A percentile compares a stretch with the other conserved stretches of the same genome.
These are phyloP conservation scores for Russula lepida DNA, from an alignment of 768 basidiomycete genomes.

Conservation along the genomic window DNA sequence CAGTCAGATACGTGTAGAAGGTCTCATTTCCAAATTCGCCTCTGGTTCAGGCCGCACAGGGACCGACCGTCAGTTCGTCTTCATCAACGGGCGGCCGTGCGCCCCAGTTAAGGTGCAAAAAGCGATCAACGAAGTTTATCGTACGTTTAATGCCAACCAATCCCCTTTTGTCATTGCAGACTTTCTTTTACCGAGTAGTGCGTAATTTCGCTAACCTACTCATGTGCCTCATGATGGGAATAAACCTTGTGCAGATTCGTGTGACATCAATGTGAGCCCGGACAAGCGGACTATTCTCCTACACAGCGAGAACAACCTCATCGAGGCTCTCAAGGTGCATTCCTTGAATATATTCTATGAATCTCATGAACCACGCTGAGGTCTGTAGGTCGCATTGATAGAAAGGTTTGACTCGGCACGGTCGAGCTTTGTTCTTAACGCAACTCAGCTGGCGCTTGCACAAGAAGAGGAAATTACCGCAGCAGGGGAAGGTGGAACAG, in stretches of 20 bases:
- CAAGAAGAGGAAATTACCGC: background rate
- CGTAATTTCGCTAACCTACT: conserved; percentile 21
- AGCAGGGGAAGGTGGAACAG: background rate
- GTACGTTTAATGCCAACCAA: conserved; percentile 68
- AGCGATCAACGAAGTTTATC: conserved; percentile 88
- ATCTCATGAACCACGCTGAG: background rate
- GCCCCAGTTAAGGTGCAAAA: conserved; percentile 74
- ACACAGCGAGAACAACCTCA: conserved; percentile 75
- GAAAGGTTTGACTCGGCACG: conserved; percentile 13
- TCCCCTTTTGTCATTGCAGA: conserved; percentile 78
- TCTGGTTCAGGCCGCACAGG: conserved; percentile 68
- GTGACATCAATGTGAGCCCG: conserved; percentile 92
- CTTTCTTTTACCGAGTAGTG: conserved; percentile 73
- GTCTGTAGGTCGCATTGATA: conserved; percentile 7
- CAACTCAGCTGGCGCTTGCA: conserved; percentile 11
- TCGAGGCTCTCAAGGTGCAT: conserved; percentile 67
- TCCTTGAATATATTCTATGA: background rate
- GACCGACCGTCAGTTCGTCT: conserved; percentile 87
- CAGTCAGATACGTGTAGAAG: conserved; percentile 49
- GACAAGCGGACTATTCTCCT: conserved; percentile 95
- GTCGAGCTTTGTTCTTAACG: conserved; percentile 20
- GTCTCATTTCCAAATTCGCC: conserved; percentile 77
- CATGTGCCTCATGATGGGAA: background rate
- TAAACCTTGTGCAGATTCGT: conserved; percentile 42
- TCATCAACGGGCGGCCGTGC: conserved; percentile 86